These are phyloP conservation scores for Platanthera zijinensis DNA, from an alignment of 106 monocot genomes.

Conservation along the genomic window DNA sequence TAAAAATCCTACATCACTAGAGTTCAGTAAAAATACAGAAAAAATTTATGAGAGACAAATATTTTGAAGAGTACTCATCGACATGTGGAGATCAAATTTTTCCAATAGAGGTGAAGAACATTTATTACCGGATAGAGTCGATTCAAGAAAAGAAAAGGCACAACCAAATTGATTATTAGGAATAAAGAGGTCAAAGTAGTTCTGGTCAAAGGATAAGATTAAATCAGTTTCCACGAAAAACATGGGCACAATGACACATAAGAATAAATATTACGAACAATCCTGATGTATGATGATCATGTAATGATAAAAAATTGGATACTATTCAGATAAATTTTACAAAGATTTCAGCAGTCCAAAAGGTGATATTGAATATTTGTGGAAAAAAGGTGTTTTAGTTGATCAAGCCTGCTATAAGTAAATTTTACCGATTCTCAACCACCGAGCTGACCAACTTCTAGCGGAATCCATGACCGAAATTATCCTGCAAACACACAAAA, in stretches of 20 bases:
- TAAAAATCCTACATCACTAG: no score
- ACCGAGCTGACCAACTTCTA: conserved; percentile 97
- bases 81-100: no score
- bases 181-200: neutral
- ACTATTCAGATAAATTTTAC: neutral
- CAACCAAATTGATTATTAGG: no score
- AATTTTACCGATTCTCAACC: conserved; percentile 89
- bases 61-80: no score
- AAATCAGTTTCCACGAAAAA: neutral
- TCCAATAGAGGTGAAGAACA: no score
- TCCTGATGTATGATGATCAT: neutral
- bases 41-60: no score
- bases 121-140: no score
- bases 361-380: neutral
- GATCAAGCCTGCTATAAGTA: neutral
- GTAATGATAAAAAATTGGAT: neutral
- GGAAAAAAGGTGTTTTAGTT: neutral
- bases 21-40: no score
- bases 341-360: neutral
- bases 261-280: neutral
- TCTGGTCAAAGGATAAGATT: neutral
- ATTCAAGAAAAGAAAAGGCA: no score
- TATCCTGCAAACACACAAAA: conserved; percentile 41
- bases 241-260: neutral
- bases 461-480: conserved; percentile 91